Evolutionary conservation across 805 yeast genomes (phyloP), one percentile per base, ranked within the genome.

Genomic region (Cyberlindnera saturnus): DNA sequence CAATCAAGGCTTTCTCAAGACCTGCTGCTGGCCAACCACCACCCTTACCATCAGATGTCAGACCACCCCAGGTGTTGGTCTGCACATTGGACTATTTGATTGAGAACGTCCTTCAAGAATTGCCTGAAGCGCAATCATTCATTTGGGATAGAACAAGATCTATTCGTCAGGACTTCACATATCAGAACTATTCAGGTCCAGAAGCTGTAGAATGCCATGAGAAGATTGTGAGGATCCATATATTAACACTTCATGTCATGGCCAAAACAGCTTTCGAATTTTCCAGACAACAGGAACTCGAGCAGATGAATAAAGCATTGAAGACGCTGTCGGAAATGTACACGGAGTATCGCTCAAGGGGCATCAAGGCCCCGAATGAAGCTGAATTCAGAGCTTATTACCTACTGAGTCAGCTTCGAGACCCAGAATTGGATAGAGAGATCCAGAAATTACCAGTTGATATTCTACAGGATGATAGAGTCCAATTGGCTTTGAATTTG

Each of bases 1-100:
- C 97, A 0, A 76, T 93, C 6, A 93, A 93, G 63, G 95, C 96
- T 2, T 93, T 93, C 59, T 85, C 95, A 18, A 72, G 99, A 53
- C 97, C 99, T 0, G 96, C 96, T 15, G 97, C 98, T 0, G 99
- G 98, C 6, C 96, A 93, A 53, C 96, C 96, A 1, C 98, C 97
- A 2, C 95, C 98, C 3, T 67, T 93, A 45, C 99, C 99, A 0
- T 88, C 97, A 1, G 99, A 93, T 61, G 99, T 93, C 4, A 73
- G 99, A 47, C 96, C 99, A 1, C 99, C 99, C 0, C 75, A 73
- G 42, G 69, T 90, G 1, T 64, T 93, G 20, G 73, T 72, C 11
- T 56, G 69, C 31, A 82, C 97, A 0, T 64, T 93, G 46, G 72
- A 84, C 46, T 87, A 86, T 59, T 71, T 93, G 31, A 75, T 87